phyloP scores from a whole-genome alignment of 176 grass and related monocot species.

The Aegilops tauschii region DNA sequence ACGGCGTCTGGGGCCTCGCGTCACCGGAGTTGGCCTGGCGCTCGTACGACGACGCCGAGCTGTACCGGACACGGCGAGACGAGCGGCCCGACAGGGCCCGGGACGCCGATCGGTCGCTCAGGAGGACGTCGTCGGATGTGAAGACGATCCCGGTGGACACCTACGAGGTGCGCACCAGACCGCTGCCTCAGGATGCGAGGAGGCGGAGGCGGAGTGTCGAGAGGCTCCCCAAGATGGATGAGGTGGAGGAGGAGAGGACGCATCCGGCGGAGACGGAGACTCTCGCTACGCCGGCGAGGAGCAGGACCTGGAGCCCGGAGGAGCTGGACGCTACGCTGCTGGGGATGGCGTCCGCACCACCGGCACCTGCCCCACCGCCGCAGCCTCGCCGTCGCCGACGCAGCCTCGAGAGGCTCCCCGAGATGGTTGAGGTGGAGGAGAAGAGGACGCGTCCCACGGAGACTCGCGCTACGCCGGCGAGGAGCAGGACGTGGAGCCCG shows the following conservation, averaged over 20 bases:
- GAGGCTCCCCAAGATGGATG: constrained; percentile 37
- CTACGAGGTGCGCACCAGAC: constrained; percentile 32
- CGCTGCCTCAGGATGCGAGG: background rate
- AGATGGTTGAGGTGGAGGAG: no score
- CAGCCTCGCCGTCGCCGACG: no score
- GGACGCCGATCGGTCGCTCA: constrained; percentile 23
- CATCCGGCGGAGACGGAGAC: constrained; percentile 8
- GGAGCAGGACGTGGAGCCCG: constrained; percentile 52
- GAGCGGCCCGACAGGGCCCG: constrained; percentile 19
- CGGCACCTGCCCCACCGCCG: background rate
- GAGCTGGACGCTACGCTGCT: no score
- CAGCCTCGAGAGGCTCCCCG: no score
- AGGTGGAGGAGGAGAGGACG: constrained; percentile 30
- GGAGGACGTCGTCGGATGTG: constrained; percentile 24
- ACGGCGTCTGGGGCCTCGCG: constrained; percentile 43
- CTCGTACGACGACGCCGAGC: constrained; percentile 64
- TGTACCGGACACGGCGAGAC: constrained; percentile 46
- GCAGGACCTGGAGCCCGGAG: no score
- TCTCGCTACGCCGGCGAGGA: background rate
- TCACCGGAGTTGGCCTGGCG: constrained; percentile 48
- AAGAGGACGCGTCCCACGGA: no score
- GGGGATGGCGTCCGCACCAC: background rate
- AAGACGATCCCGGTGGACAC: constrained; percentile 68
- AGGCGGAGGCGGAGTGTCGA: constrained; percentile 44
- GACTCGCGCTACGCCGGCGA: background rate